These are phyloP conservation scores for Teratosphaeriaceae sp. DNA, from an alignment of 2,329 filamentous ascomycete species.

Conservation along the genomic window DNA sequence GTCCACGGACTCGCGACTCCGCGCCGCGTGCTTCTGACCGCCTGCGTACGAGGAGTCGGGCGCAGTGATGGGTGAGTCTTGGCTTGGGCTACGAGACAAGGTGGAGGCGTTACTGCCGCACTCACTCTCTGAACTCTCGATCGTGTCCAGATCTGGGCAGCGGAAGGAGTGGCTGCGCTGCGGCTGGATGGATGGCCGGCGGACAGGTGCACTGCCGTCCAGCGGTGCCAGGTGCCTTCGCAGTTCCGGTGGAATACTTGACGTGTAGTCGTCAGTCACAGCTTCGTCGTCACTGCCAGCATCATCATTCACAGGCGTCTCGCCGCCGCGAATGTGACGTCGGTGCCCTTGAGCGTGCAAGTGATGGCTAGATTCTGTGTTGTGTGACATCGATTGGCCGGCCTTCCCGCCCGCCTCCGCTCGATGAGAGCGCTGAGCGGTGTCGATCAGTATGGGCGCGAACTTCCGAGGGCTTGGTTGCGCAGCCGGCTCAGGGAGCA, in stretches of 20 bases:
- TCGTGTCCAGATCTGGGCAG: slow-evolving; percentile 55
- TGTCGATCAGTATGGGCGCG: slow-evolving; percentile 74
- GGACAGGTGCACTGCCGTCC: slow-evolving; percentile 28
- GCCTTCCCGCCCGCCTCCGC: slow-evolving; percentile 58
- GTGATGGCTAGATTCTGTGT: slow-evolving; percentile 50
- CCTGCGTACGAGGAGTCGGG: slow-evolving; percentile 42
- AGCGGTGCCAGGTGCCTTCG: slow-evolving; percentile 19
- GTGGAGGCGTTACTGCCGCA: slow-evolving; percentile 38
- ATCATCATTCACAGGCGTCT: slow-evolving; percentile 12
- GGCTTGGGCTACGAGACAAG: slow-evolving; percentile 31
- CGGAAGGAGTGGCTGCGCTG: slow-evolving; percentile 48
- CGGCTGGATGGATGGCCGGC: slow-evolving; percentile 27
- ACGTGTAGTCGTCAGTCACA: slow-evolving; percentile 8
- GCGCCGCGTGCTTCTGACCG: slow-evolving; percentile 47
- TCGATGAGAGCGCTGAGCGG: slow-evolving; percentile 63
- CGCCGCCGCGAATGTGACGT: slow-evolving; percentile 20
- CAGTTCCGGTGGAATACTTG: slow-evolving; percentile 17
- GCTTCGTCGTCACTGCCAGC: slow-evolving; percentile 1
- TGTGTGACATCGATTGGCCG: slow-evolving; percentile 58
- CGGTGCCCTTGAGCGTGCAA: slow-evolving; percentile 27
- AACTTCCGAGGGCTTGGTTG: slow-evolving; percentile 47
- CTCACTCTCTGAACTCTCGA: slow-evolving; percentile 51
- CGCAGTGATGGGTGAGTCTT: slow-evolving; percentile 35
- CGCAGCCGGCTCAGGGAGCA: slow-evolving; percentile 14
- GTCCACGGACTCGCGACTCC: slow-evolving; percentile 61